Percentiles rank a stretch among this genome's conserved stretches.
Evolutionary conservation across 495 filamentous ascomycete species (phyloP).

Genomic region (Penicillium manginii): DNA sequence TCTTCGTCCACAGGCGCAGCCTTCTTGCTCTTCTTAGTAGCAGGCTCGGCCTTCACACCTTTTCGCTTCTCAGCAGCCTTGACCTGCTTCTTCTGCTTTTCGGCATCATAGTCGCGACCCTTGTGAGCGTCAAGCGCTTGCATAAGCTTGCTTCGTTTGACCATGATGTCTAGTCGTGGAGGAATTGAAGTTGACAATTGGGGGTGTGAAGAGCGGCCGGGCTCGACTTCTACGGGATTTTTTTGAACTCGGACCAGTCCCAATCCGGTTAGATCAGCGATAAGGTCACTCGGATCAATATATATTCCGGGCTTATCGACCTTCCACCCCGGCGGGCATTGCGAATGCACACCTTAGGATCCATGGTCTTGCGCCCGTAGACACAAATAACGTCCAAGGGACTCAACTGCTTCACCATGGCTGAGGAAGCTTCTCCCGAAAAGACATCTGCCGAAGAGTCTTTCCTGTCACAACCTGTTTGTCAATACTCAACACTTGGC

Average conservation of each 20-base stretch:
- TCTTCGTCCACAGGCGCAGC: conserved; percentile 36
- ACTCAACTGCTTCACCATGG: conserved; percentile 20
- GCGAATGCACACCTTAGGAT: neutral
- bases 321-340: neutral
- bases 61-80: conserved; percentile 59
- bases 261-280: conserved; percentile 32
- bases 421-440: conserved; percentile 22
- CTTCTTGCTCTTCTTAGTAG: conserved; percentile 39
- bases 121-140: conserved; percentile 68
- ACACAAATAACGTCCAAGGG: neutral
- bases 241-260: conserved; percentile 42
- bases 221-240: conserved; percentile 39
- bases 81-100: conserved; percentile 64
- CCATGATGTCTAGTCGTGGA: conserved; percentile 47
- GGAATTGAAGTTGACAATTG: conserved; percentile 19
- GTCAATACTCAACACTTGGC: neutral
- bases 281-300: conserved; percentile 27
- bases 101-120: conserved; percentile 67
- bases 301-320: conserved; percentile 37
- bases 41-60: conserved; percentile 42
- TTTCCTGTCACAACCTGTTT: conserved; percentile 29
- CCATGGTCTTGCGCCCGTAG: conserved; percentile 4
- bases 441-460: conserved; percentile 26
- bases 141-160: conserved; percentile 66
- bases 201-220: conserved; percentile 23